phyloP scores from a whole-genome alignment of 352 stramenopile genomes.

The Pythium guiyangense region DNA sequence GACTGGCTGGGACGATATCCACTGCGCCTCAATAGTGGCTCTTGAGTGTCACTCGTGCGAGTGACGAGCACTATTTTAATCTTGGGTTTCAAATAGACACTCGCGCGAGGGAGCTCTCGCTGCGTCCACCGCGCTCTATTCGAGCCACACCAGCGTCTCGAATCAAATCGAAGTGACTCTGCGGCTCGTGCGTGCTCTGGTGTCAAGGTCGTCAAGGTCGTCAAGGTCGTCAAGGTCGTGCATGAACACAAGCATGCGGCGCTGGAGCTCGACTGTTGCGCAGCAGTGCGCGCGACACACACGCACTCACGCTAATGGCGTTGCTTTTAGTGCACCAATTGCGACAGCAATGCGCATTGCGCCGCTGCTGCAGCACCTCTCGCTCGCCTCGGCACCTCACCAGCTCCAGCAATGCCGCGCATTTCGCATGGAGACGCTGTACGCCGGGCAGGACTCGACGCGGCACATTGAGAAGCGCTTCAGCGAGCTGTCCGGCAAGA shows the following conservation, averaged over 20 bases:
- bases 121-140: not conserved
- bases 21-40: not conserved
- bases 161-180: too few species aligned
- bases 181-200: too few species aligned
- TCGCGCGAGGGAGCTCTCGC: not conserved
- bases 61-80: not conserved
- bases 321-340: not conserved
- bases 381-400: not conserved
- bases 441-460: conserved; percentile 61
- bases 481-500: conserved; percentile 67
- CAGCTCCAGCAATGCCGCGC: conserved; percentile 2
- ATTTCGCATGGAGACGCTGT: conserved; percentile 50
- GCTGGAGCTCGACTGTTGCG: conserved; percentile 5
- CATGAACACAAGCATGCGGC: conserved; percentile 1
- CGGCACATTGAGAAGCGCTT: conserved; percentile 77
- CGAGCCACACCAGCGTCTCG: not conserved
- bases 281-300: not conserved
- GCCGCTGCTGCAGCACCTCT: not conserved
- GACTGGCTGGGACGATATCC: conserved; percentile 29
- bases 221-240: too few species aligned
- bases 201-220: too few species aligned
- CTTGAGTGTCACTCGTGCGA: too few species aligned
- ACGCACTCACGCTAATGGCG: too few species aligned
- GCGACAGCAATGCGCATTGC: not conserved
- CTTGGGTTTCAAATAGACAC: not conserved